Evolutionary conservation across 2,329 filamentous ascomycete species (phyloP), one percentile per base, ranked within the genome.

Genomic region (Fusarium transvaalense): DNA sequence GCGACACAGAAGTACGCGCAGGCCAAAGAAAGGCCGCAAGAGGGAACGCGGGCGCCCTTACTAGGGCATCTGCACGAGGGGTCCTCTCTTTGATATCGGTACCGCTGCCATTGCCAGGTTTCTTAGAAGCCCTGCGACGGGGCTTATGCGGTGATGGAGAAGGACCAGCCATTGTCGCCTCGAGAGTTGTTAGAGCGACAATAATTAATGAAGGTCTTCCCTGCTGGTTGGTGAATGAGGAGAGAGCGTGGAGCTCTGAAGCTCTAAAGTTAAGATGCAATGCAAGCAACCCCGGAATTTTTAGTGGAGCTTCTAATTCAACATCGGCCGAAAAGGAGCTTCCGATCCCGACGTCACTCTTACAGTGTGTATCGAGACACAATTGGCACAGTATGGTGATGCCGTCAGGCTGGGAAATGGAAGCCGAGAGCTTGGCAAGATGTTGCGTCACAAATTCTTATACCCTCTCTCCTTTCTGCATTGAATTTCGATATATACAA

Each of bases 11-110:
- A 52, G 91, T 91, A 68, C 94, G 91, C 23, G 94, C 92, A 51
- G 94, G 94, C 93, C 95, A 97, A 51, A 99, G 87, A 76, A 99
- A 95, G n/a, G 94, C 91, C 2, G 93, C 94, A 23, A 99, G 86
- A 39, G 96, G 95, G 76, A 97, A 98, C 6, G 92, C 88, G 32
- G 95, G 95, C 41, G 83, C 80, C 50, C 85, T 83, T 52, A 86
- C 78, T 56, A 86, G 79, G 51, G 82, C 77, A 67, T 87, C 85
- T 53, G 73, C 56, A 31, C 74, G 76, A 38, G 71, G 73, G 29
- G 70, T 72, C 42, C 81, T 50, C 47, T 50, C 23, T n/a, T 51
- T 51, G 14, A 35, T 79, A 65, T 81, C 80, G 73, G 76, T 77
- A 25, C 47, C 39, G 27, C 50, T 55, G 54, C 76, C 78, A 66